These are phyloP conservation scores for Marvania coccoides DNA, from an alignment of 139 green algal genomes.

Conservation along the genomic window DNA sequence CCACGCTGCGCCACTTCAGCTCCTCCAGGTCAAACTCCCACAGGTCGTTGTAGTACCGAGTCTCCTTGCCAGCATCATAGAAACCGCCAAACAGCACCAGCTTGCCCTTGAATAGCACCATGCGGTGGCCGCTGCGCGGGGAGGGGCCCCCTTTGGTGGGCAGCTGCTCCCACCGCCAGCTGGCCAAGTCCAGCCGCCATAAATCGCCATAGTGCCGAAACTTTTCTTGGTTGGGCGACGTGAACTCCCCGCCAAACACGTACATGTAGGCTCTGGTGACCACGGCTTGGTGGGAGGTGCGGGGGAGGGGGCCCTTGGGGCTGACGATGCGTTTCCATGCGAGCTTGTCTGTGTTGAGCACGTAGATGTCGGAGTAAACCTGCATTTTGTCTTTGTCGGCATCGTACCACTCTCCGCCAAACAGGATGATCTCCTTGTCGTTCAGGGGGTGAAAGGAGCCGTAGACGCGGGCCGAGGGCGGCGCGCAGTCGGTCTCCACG, in stretches of 20 bases:
- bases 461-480: slow-evolving; percentile 75
- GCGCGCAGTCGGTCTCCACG: slow-evolving; percentile 48
- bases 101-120: slow-evolving; percentile 65
- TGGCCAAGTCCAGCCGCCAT: slow-evolving; percentile 86
- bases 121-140: slow-evolving; percentile 85
- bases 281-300: slow-evolving; percentile 81
- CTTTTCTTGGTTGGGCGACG: slow-evolving; percentile 72
- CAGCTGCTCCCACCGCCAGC: slow-evolving; percentile 86
- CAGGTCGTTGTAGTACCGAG: slow-evolving; percentile 89
- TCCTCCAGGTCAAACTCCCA: slow-evolving; percentile 76
- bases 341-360: slow-evolving; percentile 65
- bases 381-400: slow-evolving; percentile 57
- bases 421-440: slow-evolving; percentile 72
- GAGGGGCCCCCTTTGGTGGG: slow-evolving; percentile 55
- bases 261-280: slow-evolving; percentile 72
- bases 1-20: slow-evolving; percentile 57
- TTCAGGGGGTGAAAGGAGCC: slow-evolving; percentile 40
- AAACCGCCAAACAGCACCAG: slow-evolving; percentile 93
- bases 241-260: slow-evolving; percentile 96
- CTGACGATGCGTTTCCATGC: slow-evolving; percentile 57
- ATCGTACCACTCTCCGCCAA: slow-evolving; percentile 88
- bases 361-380: slow-evolving; percentile 86
- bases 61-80: slow-evolving; percentile 61
- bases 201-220: slow-evolving; percentile 94
- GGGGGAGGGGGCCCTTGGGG: slow-evolving; percentile 69